Percentiles rank a stretch among this genome's conserved stretches.
These are phyloP conservation scores for Aethionema arabicum DNA, from an alignment of 345 rosid genomes.

Conservation along the genomic window DNA sequence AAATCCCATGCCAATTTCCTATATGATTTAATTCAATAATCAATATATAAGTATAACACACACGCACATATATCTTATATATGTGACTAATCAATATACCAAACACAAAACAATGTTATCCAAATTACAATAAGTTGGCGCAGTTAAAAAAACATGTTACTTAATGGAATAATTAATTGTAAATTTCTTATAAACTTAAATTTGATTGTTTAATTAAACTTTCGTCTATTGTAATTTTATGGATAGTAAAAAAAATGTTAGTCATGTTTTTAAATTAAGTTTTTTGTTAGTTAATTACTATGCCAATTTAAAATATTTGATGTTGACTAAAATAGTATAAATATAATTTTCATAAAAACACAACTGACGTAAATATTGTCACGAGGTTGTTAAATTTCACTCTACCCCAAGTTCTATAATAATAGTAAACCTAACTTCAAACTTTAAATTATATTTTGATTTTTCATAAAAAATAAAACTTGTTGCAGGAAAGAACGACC, in stretches of 20 bases:
- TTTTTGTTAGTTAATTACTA: no score
- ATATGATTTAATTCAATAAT: constrained; percentile 10
- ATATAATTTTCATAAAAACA: not conserved
- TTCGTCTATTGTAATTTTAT: no score
- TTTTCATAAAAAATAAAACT: constrained; percentile 18
- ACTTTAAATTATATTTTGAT: constrained; percentile 11
- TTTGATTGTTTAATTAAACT: no score
- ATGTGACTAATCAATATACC: constrained; percentile 23
- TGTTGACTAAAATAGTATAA: constrained; percentile 1
- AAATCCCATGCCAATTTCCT: not conserved
- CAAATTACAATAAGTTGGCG: not conserved
- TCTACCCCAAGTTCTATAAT: constrained; percentile 20
- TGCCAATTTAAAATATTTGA: not conserved
- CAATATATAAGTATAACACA: not conserved
- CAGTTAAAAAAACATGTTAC: no score
- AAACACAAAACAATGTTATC: constrained; percentile 10
- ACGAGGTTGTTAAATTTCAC: constrained; percentile 32
- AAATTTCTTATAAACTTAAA: no score
- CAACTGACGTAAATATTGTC: not conserved
- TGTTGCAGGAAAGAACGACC: constrained; percentile 26
- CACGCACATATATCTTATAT: not conserved
- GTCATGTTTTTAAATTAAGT: no score
- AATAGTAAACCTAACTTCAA: constrained; percentile 37
- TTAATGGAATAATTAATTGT: no score
- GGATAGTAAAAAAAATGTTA: no score